phyloP scores from a whole-genome alignment of 2,329 filamentous ascomycete species.

The Colletotrichum limetticola region DNA sequence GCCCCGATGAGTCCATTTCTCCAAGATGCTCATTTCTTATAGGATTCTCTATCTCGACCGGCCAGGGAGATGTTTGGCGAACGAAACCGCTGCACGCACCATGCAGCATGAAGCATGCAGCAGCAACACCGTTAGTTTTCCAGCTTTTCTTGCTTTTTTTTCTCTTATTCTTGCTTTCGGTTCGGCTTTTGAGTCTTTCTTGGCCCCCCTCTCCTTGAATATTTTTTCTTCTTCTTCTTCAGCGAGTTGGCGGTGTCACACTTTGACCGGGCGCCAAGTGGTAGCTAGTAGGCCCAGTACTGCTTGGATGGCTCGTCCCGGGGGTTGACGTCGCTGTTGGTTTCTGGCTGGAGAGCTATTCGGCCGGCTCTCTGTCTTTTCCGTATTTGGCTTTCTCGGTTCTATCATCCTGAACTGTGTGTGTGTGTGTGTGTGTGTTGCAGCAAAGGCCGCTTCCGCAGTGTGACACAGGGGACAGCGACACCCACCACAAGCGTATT shows the following conservation, averaged over 20 bases:
- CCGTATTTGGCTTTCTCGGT: neutral
- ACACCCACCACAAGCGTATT: conserved; percentile 30
- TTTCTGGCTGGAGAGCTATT: neutral
- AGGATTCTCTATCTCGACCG: neutral
- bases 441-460: neutral
- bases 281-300: neutral
- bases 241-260: neutral
- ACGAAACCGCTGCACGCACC: conserved; percentile 12
- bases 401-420: neutral
- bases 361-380: neutral
- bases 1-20: neutral
- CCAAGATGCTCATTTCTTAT: neutral
- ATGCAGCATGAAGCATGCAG: neutral
- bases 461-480: conserved; percentile 10
- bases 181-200: neutral
- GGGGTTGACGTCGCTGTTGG: neutral
- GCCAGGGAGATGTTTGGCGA: conserved; percentile 27
- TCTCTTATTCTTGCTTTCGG: neutral
- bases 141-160: neutral
- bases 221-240: neutral
- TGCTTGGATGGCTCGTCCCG: neutral
- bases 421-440: neutral
- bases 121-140: neutral
- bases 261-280: neutral
- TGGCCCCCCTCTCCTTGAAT: neutral